phyloP scores from a whole-genome alignment of 208 protist genomes.

The Wallacemonas collosoma region DNA sequence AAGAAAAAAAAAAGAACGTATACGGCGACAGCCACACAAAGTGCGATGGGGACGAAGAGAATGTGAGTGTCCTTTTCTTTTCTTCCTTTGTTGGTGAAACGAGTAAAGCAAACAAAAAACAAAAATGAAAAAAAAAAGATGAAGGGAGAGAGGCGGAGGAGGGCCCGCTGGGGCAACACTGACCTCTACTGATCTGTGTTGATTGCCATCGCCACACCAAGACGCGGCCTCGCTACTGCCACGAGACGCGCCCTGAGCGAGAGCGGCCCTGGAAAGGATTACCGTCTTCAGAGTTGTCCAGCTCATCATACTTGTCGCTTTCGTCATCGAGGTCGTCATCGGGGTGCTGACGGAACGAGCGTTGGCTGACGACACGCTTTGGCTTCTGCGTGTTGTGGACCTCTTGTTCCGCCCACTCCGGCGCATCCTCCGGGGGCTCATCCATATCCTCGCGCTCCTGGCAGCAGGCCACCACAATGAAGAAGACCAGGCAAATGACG shows the following conservation, averaged over 20 bases:
- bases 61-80: too few species aligned
- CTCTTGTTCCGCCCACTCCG: constrained; percentile 46
- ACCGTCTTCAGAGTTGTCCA: neutral
- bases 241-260: neutral
- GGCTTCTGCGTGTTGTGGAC: constrained; percentile 17
- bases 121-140: constrained; percentile 18
- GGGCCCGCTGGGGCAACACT: too few species aligned
- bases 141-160: neutral
- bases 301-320: constrained; percentile 12
- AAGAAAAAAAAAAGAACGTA: constrained; percentile 11
- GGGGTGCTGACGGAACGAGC: constrained; percentile 29
- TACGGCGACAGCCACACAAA: neutral
- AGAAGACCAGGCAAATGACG: constrained; percentile 28
- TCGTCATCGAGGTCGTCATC: neutral
- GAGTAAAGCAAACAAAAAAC: constrained; percentile 13
- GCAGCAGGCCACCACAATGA: constrained; percentile 32
- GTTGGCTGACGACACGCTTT: constrained; percentile 39
- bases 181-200: neutral
- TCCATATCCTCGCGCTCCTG: constrained; percentile 57
- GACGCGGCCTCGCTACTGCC: neutral
- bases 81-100: too few species aligned
- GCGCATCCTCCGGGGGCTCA: constrained; percentile 51
- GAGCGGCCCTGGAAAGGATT: neutral
- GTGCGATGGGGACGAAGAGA: neutral
- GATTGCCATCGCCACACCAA: neutral